Evolutionary conservation across 2,329 filamentous ascomycete genomes (phyloP).

Genomic region (Aphanoascus verrucosus): DNA sequence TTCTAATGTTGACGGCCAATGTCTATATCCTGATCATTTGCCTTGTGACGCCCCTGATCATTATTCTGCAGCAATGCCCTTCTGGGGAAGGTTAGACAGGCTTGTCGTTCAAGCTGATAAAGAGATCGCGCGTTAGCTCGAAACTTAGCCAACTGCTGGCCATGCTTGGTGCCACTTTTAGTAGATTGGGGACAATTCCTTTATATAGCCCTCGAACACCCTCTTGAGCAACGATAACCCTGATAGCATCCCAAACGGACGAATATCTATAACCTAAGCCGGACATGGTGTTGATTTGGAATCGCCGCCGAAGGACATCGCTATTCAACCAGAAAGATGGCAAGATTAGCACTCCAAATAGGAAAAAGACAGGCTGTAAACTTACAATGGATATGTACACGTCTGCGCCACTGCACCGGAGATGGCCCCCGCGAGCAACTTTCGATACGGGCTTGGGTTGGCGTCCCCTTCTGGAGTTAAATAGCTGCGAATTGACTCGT

Average conservation of each 20-base stretch:
- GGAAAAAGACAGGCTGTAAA: background rate
- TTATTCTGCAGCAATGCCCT: background rate
- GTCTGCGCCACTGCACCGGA: conserved; percentile 96
- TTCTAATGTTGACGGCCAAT: too few relatives aligned
- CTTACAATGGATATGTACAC: conserved; percentile 92
- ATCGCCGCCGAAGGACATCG: conserved; percentile 82
- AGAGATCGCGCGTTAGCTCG: conserved; percentile 80
- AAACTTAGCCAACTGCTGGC: conserved; percentile 97
- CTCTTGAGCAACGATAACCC: conserved; percentile 71
- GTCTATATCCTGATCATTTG: too few relatives aligned
- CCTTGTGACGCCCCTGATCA: too few relatives aligned
- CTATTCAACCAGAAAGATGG: conserved; percentile 35
- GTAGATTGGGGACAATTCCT: conserved; percentile 83
- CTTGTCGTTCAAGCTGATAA: conserved; percentile 47
- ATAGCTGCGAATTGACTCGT: conserved; percentile 74
- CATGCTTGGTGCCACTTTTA: conserved; percentile 98
- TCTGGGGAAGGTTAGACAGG: background rate
- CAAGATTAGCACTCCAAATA: conserved; percentile 12
- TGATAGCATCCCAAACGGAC: conserved; percentile 71
- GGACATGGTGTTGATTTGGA: conserved; percentile 98
- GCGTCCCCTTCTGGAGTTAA: conserved; percentile 80
- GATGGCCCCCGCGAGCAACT: conserved; percentile 78
- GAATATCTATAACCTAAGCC: conserved; percentile 97
- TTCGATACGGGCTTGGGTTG: conserved; percentile 67
- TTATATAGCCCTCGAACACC: conserved; percentile 84